phyloP scores from a whole-genome alignment of 768 basidiomycete genomes.

The Naganishia onofrii region DNA sequence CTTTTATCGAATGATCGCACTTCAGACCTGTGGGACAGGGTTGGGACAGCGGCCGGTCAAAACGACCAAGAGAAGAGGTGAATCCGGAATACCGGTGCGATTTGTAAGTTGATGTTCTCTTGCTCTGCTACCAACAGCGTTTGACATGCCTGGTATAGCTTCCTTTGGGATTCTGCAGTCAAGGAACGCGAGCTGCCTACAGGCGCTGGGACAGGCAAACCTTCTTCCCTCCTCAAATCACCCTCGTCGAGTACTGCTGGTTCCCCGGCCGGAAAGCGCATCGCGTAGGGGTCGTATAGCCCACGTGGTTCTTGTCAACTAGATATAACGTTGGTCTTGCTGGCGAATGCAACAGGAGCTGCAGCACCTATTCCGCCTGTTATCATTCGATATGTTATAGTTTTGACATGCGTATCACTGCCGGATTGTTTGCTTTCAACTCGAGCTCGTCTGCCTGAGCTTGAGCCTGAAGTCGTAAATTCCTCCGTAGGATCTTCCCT shows the following conservation, averaged over 20 bases:
- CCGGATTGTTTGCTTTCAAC: neutral
- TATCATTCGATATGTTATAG: neutral
- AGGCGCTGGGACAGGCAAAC: neutral
- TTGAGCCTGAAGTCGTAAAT: constrained; percentile 54
- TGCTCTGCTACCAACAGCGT: neutral
- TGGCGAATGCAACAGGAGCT: neutral
- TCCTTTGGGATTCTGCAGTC: constrained; percentile 49
- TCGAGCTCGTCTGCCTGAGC: neutral
- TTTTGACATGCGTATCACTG: constrained; percentile 15
- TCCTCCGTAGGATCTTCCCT: constrained; percentile 79
- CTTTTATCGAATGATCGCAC: neutral
- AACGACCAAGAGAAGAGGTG: constrained; percentile 48
- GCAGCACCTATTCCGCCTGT: neutral
- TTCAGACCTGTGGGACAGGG: constrained; percentile 51
- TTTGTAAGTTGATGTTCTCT: constrained; percentile 40
- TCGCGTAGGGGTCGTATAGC: neutral
- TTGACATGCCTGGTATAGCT: constrained; percentile 35
- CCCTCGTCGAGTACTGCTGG: neutral
- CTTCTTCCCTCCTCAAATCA: neutral
- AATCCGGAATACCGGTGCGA: constrained; percentile 50
- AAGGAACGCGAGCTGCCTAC: constrained; percentile 24
- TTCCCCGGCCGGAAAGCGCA: neutral
- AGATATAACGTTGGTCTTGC: neutral
- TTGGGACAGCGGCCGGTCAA: constrained; percentile 47
- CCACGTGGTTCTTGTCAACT: neutral